Percentiles rank a stretch among this genome's conserved stretches.
Conservation (phyloP, 202 grass and related monocot species). For the Panicum virgatum region DNA sequence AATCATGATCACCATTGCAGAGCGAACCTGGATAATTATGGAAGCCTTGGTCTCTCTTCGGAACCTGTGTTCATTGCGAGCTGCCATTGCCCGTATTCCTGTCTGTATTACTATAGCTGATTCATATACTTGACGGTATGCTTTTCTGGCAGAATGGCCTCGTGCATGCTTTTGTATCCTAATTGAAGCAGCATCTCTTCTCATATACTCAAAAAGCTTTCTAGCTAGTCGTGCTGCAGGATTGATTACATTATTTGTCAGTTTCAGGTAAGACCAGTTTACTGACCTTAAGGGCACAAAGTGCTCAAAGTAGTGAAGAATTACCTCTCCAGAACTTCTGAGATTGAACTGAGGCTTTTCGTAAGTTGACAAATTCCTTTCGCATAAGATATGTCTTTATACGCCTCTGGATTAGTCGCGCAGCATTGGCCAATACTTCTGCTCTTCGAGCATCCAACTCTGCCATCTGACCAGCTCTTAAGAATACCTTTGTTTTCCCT, state of each 20-base stretch:
- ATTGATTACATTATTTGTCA: constrained; percentile 33
- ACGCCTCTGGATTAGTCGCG: constrained; percentile 72
- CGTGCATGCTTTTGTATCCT: constrained; percentile 85
- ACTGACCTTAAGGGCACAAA: constrained; percentile 10
- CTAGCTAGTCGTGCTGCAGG: constrained; percentile 70
- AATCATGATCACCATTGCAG: not conserved
- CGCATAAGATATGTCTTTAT: constrained; percentile 75
- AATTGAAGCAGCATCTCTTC: constrained; percentile 85
- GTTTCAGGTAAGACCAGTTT: constrained; percentile 31
- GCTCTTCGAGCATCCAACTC: constrained; percentile 93
- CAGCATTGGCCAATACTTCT: constrained; percentile 80
- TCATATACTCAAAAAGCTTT: constrained; percentile 72
- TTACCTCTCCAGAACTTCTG: constrained; percentile 94
- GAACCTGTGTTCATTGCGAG: constrained; percentile 72
- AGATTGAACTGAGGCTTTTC: constrained; percentile 66
- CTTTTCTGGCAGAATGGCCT: constrained; percentile 71
- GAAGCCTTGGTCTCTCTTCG: constrained; percentile 73
- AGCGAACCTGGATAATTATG: constrained; percentile 69
- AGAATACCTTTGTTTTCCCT: constrained; percentile 96
- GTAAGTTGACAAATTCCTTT: constrained; percentile 69
- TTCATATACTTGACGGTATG: constrained; percentile 54
- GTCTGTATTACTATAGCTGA: constrained; percentile 73
- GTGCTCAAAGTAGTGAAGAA: constrained; percentile 6
- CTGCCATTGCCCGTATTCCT: constrained; percentile 78
- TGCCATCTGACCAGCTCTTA: constrained; percentile 95